Evolutionary conservation across 139 green algal species (phyloP).

Genomic region (Yamagishiella unicocca): DNA sequence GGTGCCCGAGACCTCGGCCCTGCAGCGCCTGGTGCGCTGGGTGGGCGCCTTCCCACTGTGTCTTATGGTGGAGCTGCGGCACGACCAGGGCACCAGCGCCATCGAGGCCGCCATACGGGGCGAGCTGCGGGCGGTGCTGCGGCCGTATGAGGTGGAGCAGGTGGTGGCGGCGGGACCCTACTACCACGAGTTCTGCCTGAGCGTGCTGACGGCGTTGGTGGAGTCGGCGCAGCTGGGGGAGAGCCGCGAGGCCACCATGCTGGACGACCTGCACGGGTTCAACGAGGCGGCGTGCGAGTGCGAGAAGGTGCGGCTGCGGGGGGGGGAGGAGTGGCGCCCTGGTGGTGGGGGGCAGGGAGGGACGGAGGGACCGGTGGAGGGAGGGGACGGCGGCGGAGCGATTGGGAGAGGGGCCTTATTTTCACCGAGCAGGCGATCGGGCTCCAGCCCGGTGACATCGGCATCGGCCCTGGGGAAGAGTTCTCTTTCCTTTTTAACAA

Average conservation of each 20-base stretch:
- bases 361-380: no score
- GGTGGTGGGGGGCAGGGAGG: neutral
- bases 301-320: conserved; percentile 31
- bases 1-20: conserved; percentile 12
- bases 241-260: conserved; percentile 15
- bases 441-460: no score
- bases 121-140: conserved; percentile 23
- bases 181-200: conserved; percentile 35
- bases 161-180: conserved; percentile 26
- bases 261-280: conserved; percentile 20
- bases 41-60: conserved; percentile 42
- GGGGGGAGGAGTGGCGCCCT: neutral
- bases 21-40: conserved; percentile 48
- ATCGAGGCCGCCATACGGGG: conserved; percentile 5
- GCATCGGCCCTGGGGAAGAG: no score
- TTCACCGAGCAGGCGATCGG: no score
- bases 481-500: no score
- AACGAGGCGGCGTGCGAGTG: conserved; percentile 34
- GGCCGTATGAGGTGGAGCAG: conserved; percentile 34
- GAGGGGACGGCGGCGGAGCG: no score
- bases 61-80: conserved; percentile 53
- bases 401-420: no score
- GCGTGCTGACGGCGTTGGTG: conserved; percentile 40
- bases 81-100: neutral
- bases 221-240: conserved; percentile 10